Conservation (phyloP, 2,329 filamentous ascomycete species). For the Verticillium isaacii region DNA sequence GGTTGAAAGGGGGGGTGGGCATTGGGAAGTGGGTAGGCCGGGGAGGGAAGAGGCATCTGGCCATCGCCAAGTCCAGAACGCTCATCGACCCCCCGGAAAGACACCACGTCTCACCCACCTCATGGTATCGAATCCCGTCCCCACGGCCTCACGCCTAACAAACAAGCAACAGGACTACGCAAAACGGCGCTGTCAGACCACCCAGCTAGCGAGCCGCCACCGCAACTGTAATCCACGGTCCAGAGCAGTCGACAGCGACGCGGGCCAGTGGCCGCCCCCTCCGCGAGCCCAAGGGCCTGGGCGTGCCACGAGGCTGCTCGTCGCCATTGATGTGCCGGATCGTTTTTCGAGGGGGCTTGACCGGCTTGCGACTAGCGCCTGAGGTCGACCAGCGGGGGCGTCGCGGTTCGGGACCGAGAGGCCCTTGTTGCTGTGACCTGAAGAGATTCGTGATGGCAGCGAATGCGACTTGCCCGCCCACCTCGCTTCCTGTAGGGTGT, state of each 20-base stretch:
- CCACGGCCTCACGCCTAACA: not conserved
- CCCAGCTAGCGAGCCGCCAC: not conserved
- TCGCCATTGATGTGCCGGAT: not conserved
- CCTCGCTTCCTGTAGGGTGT: not conserved
- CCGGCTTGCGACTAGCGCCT: not conserved
- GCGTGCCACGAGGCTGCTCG: not conserved
- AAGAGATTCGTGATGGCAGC: not conserved
- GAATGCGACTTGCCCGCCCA: not conserved
- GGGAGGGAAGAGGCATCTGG: slow-evolving; percentile 3
- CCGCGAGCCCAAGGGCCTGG: not conserved
- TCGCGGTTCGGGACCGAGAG: not conserved
- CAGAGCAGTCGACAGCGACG: not conserved
- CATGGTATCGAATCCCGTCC: not conserved
- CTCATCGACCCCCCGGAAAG: not conserved
- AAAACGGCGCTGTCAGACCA: not conserved
- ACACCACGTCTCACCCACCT: not conserved
- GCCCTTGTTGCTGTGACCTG: not conserved
- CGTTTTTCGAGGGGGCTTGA: not conserved
- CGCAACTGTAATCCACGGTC: not conserved
- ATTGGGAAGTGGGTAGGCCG: slow-evolving; percentile 2
- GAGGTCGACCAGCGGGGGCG: not conserved
- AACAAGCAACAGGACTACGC: not conserved
- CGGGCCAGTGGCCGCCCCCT: not conserved
- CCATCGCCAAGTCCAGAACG: not conserved
- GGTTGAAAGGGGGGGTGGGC: not conserved